A percentile compares a stretch with the other conserved stretches of the same genome.
phyloP scores from a whole-genome alignment of 805 yeast species.

The Kuraishia ogatae region DNA sequence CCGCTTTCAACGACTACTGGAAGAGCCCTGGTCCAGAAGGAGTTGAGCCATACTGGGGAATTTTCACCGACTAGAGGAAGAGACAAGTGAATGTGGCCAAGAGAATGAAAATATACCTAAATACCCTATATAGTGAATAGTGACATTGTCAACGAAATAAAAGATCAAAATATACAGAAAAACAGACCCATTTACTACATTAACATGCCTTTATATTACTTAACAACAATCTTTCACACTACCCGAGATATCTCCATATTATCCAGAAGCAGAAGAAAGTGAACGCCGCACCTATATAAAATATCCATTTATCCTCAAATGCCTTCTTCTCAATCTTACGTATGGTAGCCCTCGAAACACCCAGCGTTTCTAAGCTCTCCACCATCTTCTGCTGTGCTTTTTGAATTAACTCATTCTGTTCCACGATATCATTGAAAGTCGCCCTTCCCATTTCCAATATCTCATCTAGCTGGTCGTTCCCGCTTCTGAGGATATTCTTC shows the following conservation, averaged over 20 bases:
- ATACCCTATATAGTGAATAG: background rate
- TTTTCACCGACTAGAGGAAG: constrained; percentile 16
- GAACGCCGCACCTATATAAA: constrained; percentile 62
- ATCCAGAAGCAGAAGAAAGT: constrained; percentile 61
- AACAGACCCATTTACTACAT: background rate
- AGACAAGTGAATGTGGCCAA: background rate
- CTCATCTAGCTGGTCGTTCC: constrained; percentile 79
- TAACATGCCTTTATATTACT: too few relatives aligned
- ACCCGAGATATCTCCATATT: constrained; percentile 58
- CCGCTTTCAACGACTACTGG: constrained; percentile 59
- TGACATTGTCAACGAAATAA: background rate
- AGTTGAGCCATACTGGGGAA: constrained; percentile 64
- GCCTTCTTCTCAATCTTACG: constrained; percentile 73
- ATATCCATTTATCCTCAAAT: constrained; percentile 77
- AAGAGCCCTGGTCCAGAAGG: constrained; percentile 38
- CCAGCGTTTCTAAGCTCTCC: constrained; percentile 67
- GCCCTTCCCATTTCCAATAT: constrained; percentile 83
- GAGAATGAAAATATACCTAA: background rate
- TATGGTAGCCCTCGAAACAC: constrained; percentile 81
- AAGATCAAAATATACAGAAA: too few relatives aligned
- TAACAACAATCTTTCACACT: constrained; percentile 7
- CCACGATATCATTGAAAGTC: constrained; percentile 78
- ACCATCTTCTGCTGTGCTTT: constrained; percentile 57
- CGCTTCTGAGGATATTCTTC: constrained; percentile 49
- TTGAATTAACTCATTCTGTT: constrained; percentile 68